These are phyloP conservation scores for Amorphotheca resinae DNA, from an alignment of 495 filamentous ascomycete species.

Conservation along the genomic window DNA sequence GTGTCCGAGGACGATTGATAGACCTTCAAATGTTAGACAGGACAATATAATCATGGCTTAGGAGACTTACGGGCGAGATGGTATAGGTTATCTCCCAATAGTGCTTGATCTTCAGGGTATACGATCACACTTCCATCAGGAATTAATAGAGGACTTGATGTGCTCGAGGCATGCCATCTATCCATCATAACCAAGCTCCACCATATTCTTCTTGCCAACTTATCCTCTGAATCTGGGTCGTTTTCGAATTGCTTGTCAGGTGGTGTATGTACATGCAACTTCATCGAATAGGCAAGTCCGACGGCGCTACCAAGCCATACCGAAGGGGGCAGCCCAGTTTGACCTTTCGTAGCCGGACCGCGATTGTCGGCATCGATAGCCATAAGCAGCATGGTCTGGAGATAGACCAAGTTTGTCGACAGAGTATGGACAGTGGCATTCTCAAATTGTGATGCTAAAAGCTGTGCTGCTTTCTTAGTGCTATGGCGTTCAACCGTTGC, in stretches of 20 bases:
- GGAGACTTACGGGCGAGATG: constrained; percentile 54
- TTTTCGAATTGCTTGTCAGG: constrained; percentile 23
- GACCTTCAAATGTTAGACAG: constrained; percentile 14
- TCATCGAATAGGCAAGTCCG: constrained; percentile 44
- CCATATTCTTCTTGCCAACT: constrained; percentile 60
- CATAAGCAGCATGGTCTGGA: constrained; percentile 52
- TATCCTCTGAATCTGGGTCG: constrained; percentile 59
- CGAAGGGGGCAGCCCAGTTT: constrained; percentile 23
- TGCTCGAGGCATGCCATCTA: constrained; percentile 62
- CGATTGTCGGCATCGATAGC: constrained; percentile 45
- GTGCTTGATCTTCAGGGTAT: constrained; percentile 46
- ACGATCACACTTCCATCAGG: constrained; percentile 48
- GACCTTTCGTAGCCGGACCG: constrained; percentile 12
- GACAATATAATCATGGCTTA: neutral
- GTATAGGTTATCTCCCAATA: constrained; percentile 53
- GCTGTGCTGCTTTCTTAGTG: constrained; percentile 33
- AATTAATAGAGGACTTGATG: constrained; percentile 44
- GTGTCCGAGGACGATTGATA: constrained; percentile 33
- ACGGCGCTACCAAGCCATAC: constrained; percentile 44
- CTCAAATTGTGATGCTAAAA: constrained; percentile 42
- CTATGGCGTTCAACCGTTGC: constrained; percentile 25
- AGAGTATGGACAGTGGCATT: constrained; percentile 27
- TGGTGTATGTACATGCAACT: constrained; percentile 31
- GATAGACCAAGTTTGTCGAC: constrained; percentile 43
- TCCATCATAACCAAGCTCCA: constrained; percentile 61